Percentiles rank a stretch among this genome's conserved stretches.
phyloP scores from a whole-genome alignment of 768 basidiomycete species.

The Mycena floridula region DNA sequence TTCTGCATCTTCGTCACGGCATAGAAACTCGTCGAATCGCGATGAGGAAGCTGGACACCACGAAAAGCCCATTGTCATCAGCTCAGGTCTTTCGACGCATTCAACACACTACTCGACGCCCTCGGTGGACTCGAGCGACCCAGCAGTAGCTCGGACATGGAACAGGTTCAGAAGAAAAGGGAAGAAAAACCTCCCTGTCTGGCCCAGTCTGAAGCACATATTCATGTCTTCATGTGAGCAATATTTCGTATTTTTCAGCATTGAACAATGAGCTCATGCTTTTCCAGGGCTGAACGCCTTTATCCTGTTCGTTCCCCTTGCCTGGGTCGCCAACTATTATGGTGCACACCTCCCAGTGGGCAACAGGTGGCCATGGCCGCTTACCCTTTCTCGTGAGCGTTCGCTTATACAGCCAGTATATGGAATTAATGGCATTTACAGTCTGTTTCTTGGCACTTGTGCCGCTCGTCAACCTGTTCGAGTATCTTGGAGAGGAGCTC shows the following conservation, averaged over 20 bases:
- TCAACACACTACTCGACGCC: too few relatives aligned
- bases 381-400: conserved; percentile 36
- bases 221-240: conserved; percentile 39
- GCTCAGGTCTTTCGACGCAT: too few relatives aligned
- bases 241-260: background rate
- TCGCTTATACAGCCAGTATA: background rate
- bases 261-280: background rate
- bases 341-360: background rate
- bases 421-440: conserved; percentile 13
- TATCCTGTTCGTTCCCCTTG: conserved; percentile 53
- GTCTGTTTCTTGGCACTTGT: conserved; percentile 63
- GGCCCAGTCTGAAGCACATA: conserved; percentile 38
- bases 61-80: too few relatives aligned
- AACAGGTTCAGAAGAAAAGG: conserved; percentile 41
- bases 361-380: conserved; percentile 24
- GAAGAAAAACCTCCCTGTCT: conserved; percentile 35
- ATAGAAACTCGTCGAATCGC: too few relatives aligned
- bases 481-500: conserved; percentile 38
- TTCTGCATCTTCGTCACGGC: too few relatives aligned
- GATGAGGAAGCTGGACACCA: too few relatives aligned
- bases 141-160: conserved; percentile 5
- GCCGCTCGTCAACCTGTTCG: conserved; percentile 59
- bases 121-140: too few relatives aligned
- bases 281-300: conserved; percentile 51
- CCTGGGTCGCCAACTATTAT: conserved; percentile 52